phyloP scores from a whole-genome alignment of 768 basidiomycete genomes.

The Arthromyces matolae region DNA sequence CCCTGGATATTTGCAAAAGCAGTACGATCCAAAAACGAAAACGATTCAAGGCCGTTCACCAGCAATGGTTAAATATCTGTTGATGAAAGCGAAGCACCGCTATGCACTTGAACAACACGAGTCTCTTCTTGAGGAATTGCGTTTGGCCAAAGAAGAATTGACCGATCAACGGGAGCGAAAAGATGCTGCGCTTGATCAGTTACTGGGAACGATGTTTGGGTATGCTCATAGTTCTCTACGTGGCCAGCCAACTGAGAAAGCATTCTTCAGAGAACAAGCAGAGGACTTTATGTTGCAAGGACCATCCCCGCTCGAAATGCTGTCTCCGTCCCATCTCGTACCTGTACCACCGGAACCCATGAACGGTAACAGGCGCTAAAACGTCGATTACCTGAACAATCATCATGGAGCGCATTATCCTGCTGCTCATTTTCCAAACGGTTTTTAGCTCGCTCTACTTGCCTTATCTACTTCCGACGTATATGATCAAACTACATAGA shows the following conservation, averaged over 20 bases:
- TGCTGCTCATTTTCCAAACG: too few species aligned
- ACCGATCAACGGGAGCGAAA: slow-evolving; percentile 54
- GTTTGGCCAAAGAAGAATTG: slow-evolving; percentile 47
- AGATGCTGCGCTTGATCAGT: slow-evolving; percentile 54
- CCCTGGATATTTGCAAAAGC: slow-evolving; percentile 49
- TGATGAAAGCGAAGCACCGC: slow-evolving; percentile 73
- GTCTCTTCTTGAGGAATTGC: slow-evolving; percentile 61
- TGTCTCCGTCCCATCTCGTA: slow-evolving; percentile 4
- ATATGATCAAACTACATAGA: too few species aligned
- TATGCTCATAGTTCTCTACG: slow-evolving; percentile 22
- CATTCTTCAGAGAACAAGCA: slow-evolving; percentile 17
- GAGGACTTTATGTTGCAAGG: slow-evolving; percentile 22
- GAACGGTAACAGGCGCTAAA: slow-evolving; percentile 11
- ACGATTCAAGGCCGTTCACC: slow-evolving; percentile 69
- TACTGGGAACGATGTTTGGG: slow-evolving; percentile 51
- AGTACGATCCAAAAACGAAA: slow-evolving; percentile 54
- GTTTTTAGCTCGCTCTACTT: too few species aligned
- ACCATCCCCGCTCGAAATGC: slow-evolving; percentile 14
- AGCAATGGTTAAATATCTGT: slow-evolving; percentile 65
- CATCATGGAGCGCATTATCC: too few species aligned
- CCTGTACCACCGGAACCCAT: slow-evolving; percentile 2
- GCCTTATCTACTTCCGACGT: too few species aligned
- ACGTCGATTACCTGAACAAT: not conserved
- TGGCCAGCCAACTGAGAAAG: not conserved
- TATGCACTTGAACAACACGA: slow-evolving; percentile 69